Conservation (phyloP, 192 early-diverging fungal genomes). For the Dissophora ornata region DNA sequence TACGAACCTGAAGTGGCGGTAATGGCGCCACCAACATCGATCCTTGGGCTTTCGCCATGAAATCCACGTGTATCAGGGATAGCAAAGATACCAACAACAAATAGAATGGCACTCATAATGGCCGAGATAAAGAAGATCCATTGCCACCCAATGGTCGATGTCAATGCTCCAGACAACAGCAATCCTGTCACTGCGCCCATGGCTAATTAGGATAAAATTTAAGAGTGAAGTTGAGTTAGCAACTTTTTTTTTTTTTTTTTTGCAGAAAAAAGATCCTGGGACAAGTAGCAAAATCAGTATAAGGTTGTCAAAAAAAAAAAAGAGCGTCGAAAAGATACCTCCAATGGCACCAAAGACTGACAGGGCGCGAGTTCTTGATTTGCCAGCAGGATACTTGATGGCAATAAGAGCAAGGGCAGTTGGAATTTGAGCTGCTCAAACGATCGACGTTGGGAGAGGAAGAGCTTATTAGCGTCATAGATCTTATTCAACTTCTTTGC, state of each 20-base stretch:
- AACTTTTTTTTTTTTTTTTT: neutral
- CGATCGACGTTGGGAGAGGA: neutral
- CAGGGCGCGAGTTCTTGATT: conserved; percentile 35
- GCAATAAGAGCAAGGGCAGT: conserved; percentile 50
- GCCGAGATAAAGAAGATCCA: conserved; percentile 58
- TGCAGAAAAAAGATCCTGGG: too few relatives aligned
- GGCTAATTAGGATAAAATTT: conserved; percentile 6
- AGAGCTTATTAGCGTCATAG: too few relatives aligned
- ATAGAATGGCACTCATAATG: conserved; percentile 41
- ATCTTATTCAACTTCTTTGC: too few relatives aligned
- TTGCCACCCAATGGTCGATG: conserved; percentile 55
- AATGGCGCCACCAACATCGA: conserved; percentile 51
- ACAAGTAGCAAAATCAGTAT: too few relatives aligned
- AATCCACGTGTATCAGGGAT: conserved; percentile 39
- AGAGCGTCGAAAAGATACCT: conserved; percentile 35
- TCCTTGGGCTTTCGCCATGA: conserved; percentile 37
- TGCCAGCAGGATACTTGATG: conserved; percentile 44
- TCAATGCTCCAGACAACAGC: conserved; percentile 49
- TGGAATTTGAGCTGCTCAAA: conserved; percentile 36
- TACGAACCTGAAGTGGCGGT: conserved; percentile 48
- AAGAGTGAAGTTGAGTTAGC: neutral
- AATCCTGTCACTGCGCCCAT: conserved; percentile 53
- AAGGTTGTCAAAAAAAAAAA: too few relatives aligned
- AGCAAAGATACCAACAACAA: conserved; percentile 46
- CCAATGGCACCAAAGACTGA: conserved; percentile 53